Evolutionary conservation across 495 filamentous ascomycete species (phyloP).

Genomic region (Aspergillus cristatus): DNA sequence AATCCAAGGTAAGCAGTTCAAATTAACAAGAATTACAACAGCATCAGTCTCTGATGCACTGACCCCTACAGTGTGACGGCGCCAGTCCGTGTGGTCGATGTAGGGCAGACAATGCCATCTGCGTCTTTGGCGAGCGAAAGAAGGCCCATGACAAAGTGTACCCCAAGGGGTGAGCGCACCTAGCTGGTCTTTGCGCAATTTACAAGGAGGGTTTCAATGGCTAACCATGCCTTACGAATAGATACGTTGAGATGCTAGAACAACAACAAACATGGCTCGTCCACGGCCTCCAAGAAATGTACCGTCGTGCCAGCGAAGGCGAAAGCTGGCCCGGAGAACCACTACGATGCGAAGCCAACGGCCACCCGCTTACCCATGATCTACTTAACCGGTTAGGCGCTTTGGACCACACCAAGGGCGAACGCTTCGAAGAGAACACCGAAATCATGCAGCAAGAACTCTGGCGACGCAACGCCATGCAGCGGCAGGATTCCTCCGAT

Average conservation of each 20-base stretch:
- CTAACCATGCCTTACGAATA: constrained; percentile 11
- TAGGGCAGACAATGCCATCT: constrained; percentile 50
- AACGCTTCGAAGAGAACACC: constrained; percentile 51
- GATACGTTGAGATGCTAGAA: constrained; percentile 66
- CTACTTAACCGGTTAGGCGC: constrained; percentile 51
- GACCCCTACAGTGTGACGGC: constrained; percentile 46
- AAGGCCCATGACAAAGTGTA: constrained; percentile 55
- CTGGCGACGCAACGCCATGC: constrained; percentile 41
- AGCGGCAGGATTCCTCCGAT: constrained; percentile 44
- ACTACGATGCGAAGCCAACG: constrained; percentile 42
- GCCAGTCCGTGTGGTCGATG: constrained; percentile 51
- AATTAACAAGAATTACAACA: constrained; percentile 3
- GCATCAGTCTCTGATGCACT: constrained; percentile 11
- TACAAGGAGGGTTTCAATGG: constrained; percentile 6
- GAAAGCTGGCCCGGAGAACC: constrained; percentile 47
- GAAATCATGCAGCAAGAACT: constrained; percentile 46
- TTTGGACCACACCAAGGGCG: constrained; percentile 40
- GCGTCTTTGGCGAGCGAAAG: constrained; percentile 54
- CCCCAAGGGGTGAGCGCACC: constrained; percentile 48
- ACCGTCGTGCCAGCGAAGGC: constrained; percentile 39
- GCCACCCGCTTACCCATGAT: constrained; percentile 58
- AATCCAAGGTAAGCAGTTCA: constrained; percentile 47
- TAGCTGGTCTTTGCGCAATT: constrained; percentile 6
- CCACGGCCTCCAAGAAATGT: constrained; percentile 51
- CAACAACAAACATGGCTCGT: constrained; percentile 58